Conservation (phyloP, 306 rosid genomes). For the Medicago lupulina region DNA sequence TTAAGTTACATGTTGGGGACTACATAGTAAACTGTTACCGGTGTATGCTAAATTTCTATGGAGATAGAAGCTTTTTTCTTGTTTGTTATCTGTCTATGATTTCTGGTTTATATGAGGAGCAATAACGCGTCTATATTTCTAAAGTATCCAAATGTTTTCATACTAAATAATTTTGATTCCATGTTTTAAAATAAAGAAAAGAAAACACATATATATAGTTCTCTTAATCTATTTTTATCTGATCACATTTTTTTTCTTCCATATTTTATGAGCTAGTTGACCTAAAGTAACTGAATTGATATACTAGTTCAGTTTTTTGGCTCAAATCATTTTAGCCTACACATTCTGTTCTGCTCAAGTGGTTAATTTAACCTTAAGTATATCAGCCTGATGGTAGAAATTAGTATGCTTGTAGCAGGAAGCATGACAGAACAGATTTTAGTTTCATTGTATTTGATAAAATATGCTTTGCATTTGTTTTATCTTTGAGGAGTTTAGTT, state of each 20-base stretch:
- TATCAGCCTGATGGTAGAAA: conserved; percentile 6
- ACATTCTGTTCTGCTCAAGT: conserved; percentile 11
- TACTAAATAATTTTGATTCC: no score
- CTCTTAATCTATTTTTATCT: no score
- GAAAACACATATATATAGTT: no score
- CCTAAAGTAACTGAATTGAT: background rate
- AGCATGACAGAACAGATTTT: conserved; percentile 17
- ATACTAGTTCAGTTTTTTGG: background rate
- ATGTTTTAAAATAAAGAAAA: no score
- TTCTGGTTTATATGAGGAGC: background rate
- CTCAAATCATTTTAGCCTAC: background rate
- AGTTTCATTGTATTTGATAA: conserved; percentile 5
- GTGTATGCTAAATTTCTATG: conserved; percentile 26
- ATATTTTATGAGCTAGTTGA: conserved; percentile 4
- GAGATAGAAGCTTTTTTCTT: conserved; percentile 28
- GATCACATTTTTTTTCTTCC: background rate
- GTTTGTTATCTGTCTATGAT: conserved; percentile 18
- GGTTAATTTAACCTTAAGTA: background rate
- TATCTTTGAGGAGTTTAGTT: conserved; percentile 3
- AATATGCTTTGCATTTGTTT: conserved; percentile 1
- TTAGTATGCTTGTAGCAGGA: conserved; percentile 24
- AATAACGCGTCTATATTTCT: no score
- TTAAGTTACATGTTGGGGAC: background rate
- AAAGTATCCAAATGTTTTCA: no score
- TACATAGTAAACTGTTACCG: conserved; percentile 19